Conservation (phyloP, 768 basidiomycete genomes). For the Suillus placidus region DNA sequence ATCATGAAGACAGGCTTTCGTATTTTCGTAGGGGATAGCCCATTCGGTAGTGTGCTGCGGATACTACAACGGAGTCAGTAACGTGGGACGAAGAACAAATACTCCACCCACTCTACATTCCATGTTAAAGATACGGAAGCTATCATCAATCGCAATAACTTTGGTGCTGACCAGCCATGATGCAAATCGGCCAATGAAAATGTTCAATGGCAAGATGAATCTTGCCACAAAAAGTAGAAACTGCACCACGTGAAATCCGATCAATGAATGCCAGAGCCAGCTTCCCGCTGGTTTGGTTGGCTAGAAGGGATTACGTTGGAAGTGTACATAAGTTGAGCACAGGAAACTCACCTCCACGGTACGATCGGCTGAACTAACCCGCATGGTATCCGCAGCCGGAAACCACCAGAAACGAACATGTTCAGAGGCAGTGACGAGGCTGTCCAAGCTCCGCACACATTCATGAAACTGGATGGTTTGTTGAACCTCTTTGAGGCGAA, state of each 20-base stretch:
- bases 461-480: conserved; percentile 63
- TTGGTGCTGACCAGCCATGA: conserved; percentile 66
- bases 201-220: conserved; percentile 62
- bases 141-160: conserved; percentile 71
- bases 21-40: conserved; percentile 77
- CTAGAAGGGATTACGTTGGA: conserved; percentile 38
- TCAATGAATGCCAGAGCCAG: conserved; percentile 71
- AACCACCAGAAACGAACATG: conserved; percentile 98
- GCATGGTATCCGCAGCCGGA: conserved; percentile 72
- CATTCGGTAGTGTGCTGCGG: conserved; percentile 95
- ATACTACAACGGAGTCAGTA: conserved; percentile 51
- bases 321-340: conserved; percentile 17
- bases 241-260: conserved; percentile 84
- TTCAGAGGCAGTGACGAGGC: conserved; percentile 64
- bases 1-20: conserved; percentile 68
- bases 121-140: conserved; percentile 86
- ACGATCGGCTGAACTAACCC: conserved; percentile 74
- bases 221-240: conserved; percentile 79
- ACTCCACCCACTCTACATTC: conserved; percentile 80
- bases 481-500: conserved; percentile 76
- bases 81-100: conserved; percentile 8
- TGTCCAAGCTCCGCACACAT: conserved; percentile 58
- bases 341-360: conserved; percentile 68
- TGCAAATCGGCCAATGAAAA: conserved; percentile 61
- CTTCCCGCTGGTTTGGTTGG: conserved; percentile 50